A percentile compares a stretch with the other conserved stretches of the same genome.
phyloP scores from a whole-genome alignment of 164 flowering plant genomes.

The Platanus orientalis region DNA sequence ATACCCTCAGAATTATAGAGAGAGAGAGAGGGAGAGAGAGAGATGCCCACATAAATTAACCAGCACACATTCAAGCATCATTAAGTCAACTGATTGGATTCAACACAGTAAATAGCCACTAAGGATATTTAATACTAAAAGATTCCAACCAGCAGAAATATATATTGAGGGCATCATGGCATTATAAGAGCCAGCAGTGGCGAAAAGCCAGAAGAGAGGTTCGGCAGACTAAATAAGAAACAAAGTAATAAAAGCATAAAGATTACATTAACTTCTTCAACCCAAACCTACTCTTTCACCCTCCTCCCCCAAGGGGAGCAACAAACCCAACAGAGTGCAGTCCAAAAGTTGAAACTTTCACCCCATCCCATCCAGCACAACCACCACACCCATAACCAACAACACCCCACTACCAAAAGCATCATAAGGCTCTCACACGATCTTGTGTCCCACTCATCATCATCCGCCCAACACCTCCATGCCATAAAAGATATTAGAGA shows the following conservation, averaged over 20 bases:
- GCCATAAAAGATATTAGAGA: background rate
- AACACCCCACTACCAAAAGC: constrained; percentile 1
- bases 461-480: background rate
- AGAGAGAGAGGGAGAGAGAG: background rate
- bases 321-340: background rate
- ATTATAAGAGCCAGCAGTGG: background rate
- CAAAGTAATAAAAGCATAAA: background rate
- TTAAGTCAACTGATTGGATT: background rate
- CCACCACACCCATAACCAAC: background rate
- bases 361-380: background rate
- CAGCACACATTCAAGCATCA: background rate
- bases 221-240: background rate
- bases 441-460: background rate
- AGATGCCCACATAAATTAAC: background rate
- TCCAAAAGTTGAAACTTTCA: background rate
- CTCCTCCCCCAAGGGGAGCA: background rate
- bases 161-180: background rate
- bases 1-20: background rate
- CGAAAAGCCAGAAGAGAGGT: background rate
- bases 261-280: constrained; percentile 1
- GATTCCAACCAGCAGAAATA: background rate
- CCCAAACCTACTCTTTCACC: background rate
- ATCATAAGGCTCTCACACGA: background rate
- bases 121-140: background rate
- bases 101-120: background rate